These are phyloP conservation scores for Penicillium sp. DNA, from an alignment of 2,329 filamentous ascomycete species.

Conservation along the genomic window DNA sequence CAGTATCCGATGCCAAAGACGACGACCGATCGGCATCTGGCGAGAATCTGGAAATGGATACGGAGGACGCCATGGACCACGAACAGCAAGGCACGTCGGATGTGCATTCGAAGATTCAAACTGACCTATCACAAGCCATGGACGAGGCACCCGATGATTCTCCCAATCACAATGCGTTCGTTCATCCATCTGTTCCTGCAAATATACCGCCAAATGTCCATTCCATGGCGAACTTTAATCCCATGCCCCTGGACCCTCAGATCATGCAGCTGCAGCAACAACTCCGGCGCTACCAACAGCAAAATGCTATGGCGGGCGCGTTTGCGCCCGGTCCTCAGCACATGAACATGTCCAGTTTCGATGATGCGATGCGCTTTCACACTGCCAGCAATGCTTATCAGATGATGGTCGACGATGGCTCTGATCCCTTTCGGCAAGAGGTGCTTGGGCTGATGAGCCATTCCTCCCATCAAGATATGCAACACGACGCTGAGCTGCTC, in stretches of 20 bases:
- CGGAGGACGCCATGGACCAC: slow-evolving; percentile 15
- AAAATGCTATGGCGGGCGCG: slow-evolving; percentile 31
- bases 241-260: slow-evolving; percentile 56
- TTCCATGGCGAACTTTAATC: slow-evolving; percentile 39
- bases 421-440: slow-evolving; percentile 35
- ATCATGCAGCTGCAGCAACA: slow-evolving; percentile 51
- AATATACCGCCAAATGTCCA: slow-evolving; percentile 33
- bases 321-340: slow-evolving; percentile 29
- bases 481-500: slow-evolving; percentile 37
- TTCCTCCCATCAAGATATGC: slow-evolving; percentile 31
- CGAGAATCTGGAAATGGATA: slow-evolving; percentile 12
- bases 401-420: slow-evolving; percentile 39
- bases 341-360: slow-evolving; percentile 31
- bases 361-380: slow-evolving; percentile 36
- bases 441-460: slow-evolving; percentile 36
- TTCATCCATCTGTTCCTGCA: slow-evolving; percentile 23
- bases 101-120: background rate
- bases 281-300: slow-evolving; percentile 36
- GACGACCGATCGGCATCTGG: slow-evolving; percentile 20
- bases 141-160: slow-evolving; percentile 21
- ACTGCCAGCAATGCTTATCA: slow-evolving; percentile 35
- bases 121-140: slow-evolving; percentile 16
- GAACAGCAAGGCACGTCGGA: slow-evolving; percentile 5
- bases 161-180: slow-evolving; percentile 29
- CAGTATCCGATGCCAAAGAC: slow-evolving; percentile 25